Base-by-base conservation (phyloP, 1,284 basidiomycete genomes). In the Marasmius tenuissimus region DNA sequence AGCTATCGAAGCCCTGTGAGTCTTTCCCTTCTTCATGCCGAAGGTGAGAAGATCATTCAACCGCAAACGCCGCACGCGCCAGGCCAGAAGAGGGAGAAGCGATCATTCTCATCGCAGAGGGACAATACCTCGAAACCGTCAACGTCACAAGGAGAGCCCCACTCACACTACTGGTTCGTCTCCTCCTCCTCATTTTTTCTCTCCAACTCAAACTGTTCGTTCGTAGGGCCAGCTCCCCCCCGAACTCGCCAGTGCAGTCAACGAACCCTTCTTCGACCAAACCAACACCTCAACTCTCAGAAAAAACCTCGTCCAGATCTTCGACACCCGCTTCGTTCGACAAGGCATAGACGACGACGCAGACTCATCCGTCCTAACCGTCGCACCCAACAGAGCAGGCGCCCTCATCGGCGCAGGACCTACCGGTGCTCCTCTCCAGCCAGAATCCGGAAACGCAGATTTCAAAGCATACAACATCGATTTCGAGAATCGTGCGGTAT, bases 401-500 rank as follows among this genome's bases (percentile, higher is more conserved):
- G 77, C 84, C 16, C 71, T 86, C 42, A 85, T 86, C 57, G 84
- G 84, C 4, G 80, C 83, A 3, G 84, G 85, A 0, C 78, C 84
- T 1, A 82, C 78, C 12, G 85, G 84, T 1, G 83, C 84, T 0
- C 82, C 84, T 3, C 70, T 83, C 9, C 84, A 85, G 64, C 79
- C 82, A 0, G 70, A 77, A 2, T 86, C 85, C 62, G 87, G 87
- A 0, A 85, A 78, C 59, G 67, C 69, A 10, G 81, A 89, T 67
- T 87, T 89, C 73, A 87, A 77, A 66, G 82, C 79, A 9, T 89
- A 89, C 66, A 89, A 89, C 66, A 83, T 90, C 65, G 79, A 89
- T 68, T 86, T 88, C 62, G 78, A 87, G 65, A 90, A 90, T 66
- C 77, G 83, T 61, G 87, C 86, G 16, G 87, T 87, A 63, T n/a